phyloP scores from a whole-genome alignment of 176 grass and related monocot species.

The Lolium perenne region DNA sequence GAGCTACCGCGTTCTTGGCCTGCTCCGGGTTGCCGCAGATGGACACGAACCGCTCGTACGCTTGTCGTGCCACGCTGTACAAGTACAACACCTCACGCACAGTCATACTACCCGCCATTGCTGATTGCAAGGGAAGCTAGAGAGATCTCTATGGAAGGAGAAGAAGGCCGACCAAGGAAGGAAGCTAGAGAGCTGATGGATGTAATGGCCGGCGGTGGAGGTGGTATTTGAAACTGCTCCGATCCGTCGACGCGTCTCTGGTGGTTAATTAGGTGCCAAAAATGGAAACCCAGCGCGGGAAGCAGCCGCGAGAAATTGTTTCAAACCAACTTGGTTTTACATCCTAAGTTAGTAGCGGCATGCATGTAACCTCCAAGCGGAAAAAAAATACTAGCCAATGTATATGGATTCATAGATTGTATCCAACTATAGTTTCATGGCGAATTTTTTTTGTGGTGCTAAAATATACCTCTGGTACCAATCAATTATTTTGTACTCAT shows the following conservation, averaged over 20 bases:
- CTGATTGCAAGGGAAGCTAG: too few species aligned
- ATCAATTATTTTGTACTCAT: neutral
- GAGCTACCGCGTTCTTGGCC: slow-evolving; percentile 56
- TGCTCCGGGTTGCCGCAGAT: neutral
- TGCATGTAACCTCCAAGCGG: too few species aligned
- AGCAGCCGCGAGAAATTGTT: neutral
- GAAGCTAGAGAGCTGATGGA: neutral
- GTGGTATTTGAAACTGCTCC: slow-evolving; percentile 5
- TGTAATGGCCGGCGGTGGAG: neutral
- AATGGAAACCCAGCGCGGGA: neutral
- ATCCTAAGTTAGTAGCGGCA: too few species aligned
- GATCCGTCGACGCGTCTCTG: neutral
- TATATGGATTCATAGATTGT: neutral
- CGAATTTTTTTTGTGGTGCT: neutral
- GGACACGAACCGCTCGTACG: slow-evolving; percentile 49
- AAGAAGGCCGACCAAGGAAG: neutral
- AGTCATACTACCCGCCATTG: neutral
- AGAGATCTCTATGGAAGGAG: neutral
- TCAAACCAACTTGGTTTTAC: neutral
- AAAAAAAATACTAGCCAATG: too few species aligned
- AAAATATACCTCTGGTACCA: neutral
- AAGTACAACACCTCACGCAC: slow-evolving; percentile 55
- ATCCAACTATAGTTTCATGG: neutral
- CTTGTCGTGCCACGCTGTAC: slow-evolving; percentile 42
- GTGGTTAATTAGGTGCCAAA: neutral